Conservation (phyloP, 2,329 filamentous ascomycete species). For the Claviceps spartinae region DNA sequence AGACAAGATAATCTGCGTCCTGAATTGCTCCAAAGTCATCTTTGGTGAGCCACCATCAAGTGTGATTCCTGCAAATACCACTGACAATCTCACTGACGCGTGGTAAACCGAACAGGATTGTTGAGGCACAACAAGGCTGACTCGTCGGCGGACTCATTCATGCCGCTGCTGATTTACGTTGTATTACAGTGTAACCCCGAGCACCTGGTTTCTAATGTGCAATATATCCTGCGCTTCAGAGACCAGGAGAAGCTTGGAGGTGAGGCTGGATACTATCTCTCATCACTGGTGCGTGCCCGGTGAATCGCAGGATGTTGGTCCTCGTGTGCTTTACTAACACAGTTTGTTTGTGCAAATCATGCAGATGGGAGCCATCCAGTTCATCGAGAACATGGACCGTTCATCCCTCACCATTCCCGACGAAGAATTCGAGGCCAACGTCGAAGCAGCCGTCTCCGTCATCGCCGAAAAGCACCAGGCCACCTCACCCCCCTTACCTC, state of each 20-base stretch:
- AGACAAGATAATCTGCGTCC: conserved; percentile 95
- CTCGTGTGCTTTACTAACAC: not conserved
- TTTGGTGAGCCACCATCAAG: conserved; percentile 49
- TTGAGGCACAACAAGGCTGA: conserved; percentile 86
- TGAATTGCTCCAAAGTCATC: conserved; percentile 99
- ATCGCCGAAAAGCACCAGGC: conserved; percentile 80
- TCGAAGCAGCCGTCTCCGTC: conserved; percentile 89
- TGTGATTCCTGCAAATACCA: too few relatives aligned
- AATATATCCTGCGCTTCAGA: conserved; percentile 92
- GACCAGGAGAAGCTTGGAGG: conserved; percentile 95
- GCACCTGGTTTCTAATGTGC: conserved; percentile 90
- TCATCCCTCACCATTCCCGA: conserved; percentile 88
- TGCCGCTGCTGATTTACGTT: conserved; percentile 89
- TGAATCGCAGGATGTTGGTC: too few relatives aligned
- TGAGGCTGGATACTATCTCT: conserved; percentile 97
- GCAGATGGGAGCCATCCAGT: conserved; percentile 84
- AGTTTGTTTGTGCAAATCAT: not conserved
- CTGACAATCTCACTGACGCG: not conserved
- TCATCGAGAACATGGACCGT: conserved; percentile 90
- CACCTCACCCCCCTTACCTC: conserved; percentile 31
- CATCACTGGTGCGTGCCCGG: conserved; percentile 51
- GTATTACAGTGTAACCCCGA: conserved; percentile 90
- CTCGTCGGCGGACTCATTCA: conserved; percentile 91
- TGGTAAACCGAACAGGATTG: conserved; percentile 47
- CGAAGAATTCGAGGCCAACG: conserved; percentile 88